Conservation (phyloP, 371 early-diverging fungal species). For the Apophysomyces elegans region DNA sequence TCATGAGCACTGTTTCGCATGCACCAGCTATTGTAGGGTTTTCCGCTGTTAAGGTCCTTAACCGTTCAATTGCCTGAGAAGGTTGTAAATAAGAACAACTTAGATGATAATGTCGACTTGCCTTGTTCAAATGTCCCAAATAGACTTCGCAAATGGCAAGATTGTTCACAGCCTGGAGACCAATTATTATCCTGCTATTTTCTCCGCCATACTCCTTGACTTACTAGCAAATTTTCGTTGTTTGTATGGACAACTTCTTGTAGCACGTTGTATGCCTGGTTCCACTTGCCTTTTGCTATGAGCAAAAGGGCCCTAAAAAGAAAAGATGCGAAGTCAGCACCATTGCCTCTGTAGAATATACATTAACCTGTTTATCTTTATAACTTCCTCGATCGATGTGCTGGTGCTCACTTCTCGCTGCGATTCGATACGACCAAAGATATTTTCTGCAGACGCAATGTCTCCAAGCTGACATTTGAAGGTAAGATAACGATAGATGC, state of each 20-base stretch:
- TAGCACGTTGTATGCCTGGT: slow-evolving; percentile 47
- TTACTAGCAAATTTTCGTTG: slow-evolving; percentile 54
- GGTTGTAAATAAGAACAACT: neutral
- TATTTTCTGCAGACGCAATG: slow-evolving; percentile 41
- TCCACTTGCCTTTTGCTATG: slow-evolving; percentile 63
- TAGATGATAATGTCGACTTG: slow-evolving; percentile 13
- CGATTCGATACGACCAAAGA: slow-evolving; percentile 45
- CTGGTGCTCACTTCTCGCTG: slow-evolving; percentile 22
- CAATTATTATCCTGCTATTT: neutral
- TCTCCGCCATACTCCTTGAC: neutral
- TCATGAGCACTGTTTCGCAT: slow-evolving; percentile 60
- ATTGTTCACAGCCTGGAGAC: slow-evolving; percentile 53
- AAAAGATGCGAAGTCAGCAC: neutral
- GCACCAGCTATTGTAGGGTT: slow-evolving; percentile 54
- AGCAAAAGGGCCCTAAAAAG: slow-evolving; percentile 43
- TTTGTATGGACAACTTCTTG: slow-evolving; percentile 48
- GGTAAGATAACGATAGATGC: neutral
- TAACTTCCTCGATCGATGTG: slow-evolving; percentile 37
- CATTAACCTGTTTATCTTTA: slow-evolving; percentile 50
- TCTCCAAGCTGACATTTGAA: slow-evolving; percentile 45
- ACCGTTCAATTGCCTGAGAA: slow-evolving; percentile 31
- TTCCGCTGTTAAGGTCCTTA: slow-evolving; percentile 33
- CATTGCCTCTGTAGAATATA: neutral
- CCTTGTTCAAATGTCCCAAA: slow-evolving; percentile 53
- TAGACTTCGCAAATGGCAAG: slow-evolving; percentile 63